Percentiles rank a stretch among this genome's conserved stretches.
phyloP scores from a whole-genome alignment of 495 filamentous ascomycete species.

The Talaromyces proteolyticus region DNA sequence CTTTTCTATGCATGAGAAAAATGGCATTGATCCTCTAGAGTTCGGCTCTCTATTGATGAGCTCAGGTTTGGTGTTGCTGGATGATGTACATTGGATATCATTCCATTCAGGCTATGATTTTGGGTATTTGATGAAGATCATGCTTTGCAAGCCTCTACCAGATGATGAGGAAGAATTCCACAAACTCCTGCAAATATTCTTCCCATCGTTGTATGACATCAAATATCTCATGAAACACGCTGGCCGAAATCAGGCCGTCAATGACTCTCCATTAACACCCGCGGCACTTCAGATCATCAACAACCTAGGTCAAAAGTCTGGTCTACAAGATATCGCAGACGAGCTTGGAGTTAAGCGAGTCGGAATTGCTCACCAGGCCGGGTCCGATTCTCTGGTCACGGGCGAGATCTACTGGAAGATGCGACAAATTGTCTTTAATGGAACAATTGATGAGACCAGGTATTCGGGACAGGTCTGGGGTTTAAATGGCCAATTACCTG shows the following conservation, averaged over 20 bases:
- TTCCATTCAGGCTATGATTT: constrained; percentile 99
- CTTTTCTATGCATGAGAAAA: constrained; percentile 70
- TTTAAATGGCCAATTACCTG: constrained; percentile 56
- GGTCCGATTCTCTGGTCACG: constrained; percentile 85
- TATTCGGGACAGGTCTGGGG: constrained; percentile 87
- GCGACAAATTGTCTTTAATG: constrained; percentile 78
- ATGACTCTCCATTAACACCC: constrained; percentile 52
- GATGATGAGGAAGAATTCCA: constrained; percentile 85
- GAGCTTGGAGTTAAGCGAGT: constrained; percentile 82
- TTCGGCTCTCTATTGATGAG: constrained; percentile 87
- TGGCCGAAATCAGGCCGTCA: constrained; percentile 56
- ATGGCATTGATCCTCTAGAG: constrained; percentile 85
- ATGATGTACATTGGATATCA: constrained; percentile 89
- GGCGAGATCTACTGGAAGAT: constrained; percentile 91
- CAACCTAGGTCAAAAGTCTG: constrained; percentile 78
- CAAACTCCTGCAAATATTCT: constrained; percentile 77
- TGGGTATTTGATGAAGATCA: constrained; percentile 90
- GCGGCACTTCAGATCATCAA: constrained; percentile 62
- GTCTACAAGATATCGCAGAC: constrained; percentile 89
- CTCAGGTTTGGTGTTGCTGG: constrained; percentile 83
- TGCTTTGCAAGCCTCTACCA: constrained; percentile 72
- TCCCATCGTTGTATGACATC: constrained; percentile 89
- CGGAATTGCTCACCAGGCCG: constrained; percentile 83
- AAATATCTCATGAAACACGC: constrained; percentile 95
- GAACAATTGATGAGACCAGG: constrained; percentile 65